Evolutionary conservation across 2,329 filamentous ascomycete genomes (phyloP).

Genomic region (Hansfordia pulvinata): DNA sequence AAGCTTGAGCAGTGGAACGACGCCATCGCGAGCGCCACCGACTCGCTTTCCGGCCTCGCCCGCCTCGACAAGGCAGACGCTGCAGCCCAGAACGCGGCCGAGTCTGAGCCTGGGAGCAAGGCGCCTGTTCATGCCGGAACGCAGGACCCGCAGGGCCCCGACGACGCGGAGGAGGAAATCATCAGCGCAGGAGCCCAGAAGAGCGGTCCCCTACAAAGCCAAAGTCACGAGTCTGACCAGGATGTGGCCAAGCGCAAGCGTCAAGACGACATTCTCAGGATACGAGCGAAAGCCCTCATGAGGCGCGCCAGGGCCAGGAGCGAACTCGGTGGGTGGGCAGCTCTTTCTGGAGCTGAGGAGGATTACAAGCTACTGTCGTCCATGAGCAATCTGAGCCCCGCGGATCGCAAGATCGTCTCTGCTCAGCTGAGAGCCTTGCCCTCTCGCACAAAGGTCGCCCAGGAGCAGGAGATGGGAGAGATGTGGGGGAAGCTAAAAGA

Average conservation of each 20-base stretch:
- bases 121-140: too few relatives aligned
- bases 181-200: slow-evolving; percentile 42
- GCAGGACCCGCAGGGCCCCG: too few relatives aligned
- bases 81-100: slow-evolving; percentile 16
- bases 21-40: slow-evolving; percentile 59
- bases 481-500: slow-evolving; percentile 97
- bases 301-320: slow-evolving; percentile 61
- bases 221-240: slow-evolving; percentile 12
- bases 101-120: too few relatives aligned
- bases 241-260: slow-evolving; percentile 20
- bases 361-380: slow-evolving; percentile 61
- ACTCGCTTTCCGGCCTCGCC: slow-evolving; percentile 60
- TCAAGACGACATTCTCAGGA: slow-evolving; percentile 55
- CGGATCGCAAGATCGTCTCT: slow-evolving; percentile 56
- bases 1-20: slow-evolving; percentile 80
- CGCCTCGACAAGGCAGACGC: slow-evolving; percentile 30
- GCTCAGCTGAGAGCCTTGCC: slow-evolving; percentile 54
- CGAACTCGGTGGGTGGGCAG: slow-evolving; percentile 65
- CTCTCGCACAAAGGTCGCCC: slow-evolving; percentile 57
- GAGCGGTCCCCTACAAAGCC: slow-evolving; percentile 23
- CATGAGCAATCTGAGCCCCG: slow-evolving; percentile 45
- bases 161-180: slow-evolving; percentile 40
- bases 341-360: slow-evolving; percentile 60
- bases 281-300: slow-evolving; percentile 72
- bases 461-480: slow-evolving; percentile 79